These are phyloP conservation scores for Aureobasidium sp. DNA, from an alignment of 2,329 filamentous ascomycete genomes.

Conservation along the genomic window DNA sequence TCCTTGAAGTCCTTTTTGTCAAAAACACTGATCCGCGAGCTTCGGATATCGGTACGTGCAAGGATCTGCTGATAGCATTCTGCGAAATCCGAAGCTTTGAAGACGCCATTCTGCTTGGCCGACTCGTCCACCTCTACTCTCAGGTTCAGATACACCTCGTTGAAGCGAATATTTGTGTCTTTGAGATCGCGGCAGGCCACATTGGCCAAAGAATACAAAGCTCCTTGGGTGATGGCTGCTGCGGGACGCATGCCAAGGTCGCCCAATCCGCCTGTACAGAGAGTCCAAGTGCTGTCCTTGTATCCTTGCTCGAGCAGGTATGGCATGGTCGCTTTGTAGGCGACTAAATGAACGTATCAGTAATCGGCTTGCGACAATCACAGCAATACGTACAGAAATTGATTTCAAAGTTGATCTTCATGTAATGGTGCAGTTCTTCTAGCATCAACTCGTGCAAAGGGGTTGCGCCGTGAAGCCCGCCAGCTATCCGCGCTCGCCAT, in stretches of 20 bases:
- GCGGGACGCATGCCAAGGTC: background rate
- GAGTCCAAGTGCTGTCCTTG: background rate
- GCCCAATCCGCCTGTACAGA: background rate
- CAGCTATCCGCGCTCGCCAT: background rate
- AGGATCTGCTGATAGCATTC: background rate
- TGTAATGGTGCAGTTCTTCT: background rate
- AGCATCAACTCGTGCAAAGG: background rate
- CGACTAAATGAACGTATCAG: background rate
- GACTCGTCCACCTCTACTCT: background rate
- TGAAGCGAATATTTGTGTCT: background rate
- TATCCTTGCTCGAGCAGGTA: background rate
- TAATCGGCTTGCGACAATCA: background rate
- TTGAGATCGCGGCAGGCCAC: background rate
- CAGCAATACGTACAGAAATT: background rate
- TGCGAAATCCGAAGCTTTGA: background rate
- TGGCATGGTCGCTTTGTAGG: background rate
- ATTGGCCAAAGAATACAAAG: background rate
- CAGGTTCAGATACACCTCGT: background rate
- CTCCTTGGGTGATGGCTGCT: background rate
- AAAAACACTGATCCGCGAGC: background rate
- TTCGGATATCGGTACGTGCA: background rate
- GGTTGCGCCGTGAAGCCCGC: background rate
- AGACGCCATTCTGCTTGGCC: background rate
- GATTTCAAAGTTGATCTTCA: background rate
- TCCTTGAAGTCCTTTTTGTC: background rate